Conservation (phyloP, 441 rosid species). For the Eutrema salsugineum region DNA sequence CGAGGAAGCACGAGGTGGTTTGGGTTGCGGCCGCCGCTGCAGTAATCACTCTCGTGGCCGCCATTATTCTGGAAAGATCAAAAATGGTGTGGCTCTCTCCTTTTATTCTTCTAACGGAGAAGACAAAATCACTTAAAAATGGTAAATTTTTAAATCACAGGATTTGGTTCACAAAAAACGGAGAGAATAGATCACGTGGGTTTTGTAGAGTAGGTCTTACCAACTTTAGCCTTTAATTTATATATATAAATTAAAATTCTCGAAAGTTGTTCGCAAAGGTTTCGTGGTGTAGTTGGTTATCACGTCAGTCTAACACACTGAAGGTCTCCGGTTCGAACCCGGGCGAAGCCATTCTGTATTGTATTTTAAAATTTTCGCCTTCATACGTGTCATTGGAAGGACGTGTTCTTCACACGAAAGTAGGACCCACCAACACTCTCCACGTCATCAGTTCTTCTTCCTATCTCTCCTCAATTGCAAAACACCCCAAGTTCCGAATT, state of each 20-base stretch:
- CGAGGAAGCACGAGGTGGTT: slow-evolving; percentile 45
- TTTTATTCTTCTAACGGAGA: neutral
- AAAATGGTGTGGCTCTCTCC: neutral
- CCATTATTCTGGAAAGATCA: slow-evolving; percentile 31
- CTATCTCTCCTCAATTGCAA: no score
- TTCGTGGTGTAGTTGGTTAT: slow-evolving; percentile 99
- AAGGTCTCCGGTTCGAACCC: slow-evolving; percentile 90
- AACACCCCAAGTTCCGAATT: no score
- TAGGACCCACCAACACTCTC: no score
- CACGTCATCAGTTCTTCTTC: no score
- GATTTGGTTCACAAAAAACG: neutral
- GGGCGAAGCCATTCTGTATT: slow-evolving; percentile 59
- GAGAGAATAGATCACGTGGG: slow-evolving; percentile 9
- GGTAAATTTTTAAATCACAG: neutral
- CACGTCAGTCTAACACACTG: slow-evolving; percentile 99
- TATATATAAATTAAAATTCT: neutral
- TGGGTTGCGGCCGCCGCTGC: slow-evolving; percentile 26
- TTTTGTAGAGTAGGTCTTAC: slow-evolving; percentile 9
- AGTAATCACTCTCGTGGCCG: slow-evolving; percentile 45
- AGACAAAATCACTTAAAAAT: neutral
- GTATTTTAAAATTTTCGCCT: no score
- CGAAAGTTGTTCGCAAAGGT: neutral
- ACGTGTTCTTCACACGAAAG: no score
- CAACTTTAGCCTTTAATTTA: neutral
- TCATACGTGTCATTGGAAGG: no score